These are phyloP conservation scores for Paramecium sexaurelia DNA, from an alignment of 73 alveolate genomes.

Conservation along the genomic window DNA sequence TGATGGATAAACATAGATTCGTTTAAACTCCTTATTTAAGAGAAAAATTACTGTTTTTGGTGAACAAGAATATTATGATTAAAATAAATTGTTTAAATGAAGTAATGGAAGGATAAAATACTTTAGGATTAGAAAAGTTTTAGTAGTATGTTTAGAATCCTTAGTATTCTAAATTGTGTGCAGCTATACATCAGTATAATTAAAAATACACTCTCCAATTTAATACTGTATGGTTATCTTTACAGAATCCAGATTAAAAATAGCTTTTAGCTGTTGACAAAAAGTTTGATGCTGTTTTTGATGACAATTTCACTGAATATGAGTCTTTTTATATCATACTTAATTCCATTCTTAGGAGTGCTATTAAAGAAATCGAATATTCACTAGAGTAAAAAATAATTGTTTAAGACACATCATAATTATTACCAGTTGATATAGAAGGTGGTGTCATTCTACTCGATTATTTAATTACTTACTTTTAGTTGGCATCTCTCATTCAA, in stretches of 20 bases:
- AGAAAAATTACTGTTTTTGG: slow-evolving; percentile 59
- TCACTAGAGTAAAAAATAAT: slow-evolving; percentile 6
- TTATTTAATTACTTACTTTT: slow-evolving; percentile 56
- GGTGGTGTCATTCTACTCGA: slow-evolving; percentile 57
- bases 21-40: slow-evolving; percentile 22
- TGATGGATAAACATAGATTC: slow-evolving; percentile 54
- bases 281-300: slow-evolving; percentile 68
- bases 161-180: slow-evolving; percentile 7
- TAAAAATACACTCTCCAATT: slow-evolving; percentile 30
- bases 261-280: not conserved
- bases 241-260: slow-evolving; percentile 55
- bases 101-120: slow-evolving; percentile 18
- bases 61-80: slow-evolving; percentile 60
- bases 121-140: slow-evolving; percentile 19
- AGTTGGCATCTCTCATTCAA: slow-evolving; percentile 35
- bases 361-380: slow-evolving; percentile 52
- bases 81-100: slow-evolving; percentile 53
- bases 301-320: slow-evolving; percentile 65
- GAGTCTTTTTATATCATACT: slow-evolving; percentile 59
- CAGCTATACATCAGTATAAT: slow-evolving; percentile 35
- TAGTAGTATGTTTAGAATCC: slow-evolving; percentile 10
- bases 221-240: slow-evolving; percentile 45
- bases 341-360: slow-evolving; percentile 23
- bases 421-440: slow-evolving; percentile 59
- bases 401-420: not conserved